Conservation (phyloP, 768 basidiomycete species). For the Polyporus arcularius region DNA sequence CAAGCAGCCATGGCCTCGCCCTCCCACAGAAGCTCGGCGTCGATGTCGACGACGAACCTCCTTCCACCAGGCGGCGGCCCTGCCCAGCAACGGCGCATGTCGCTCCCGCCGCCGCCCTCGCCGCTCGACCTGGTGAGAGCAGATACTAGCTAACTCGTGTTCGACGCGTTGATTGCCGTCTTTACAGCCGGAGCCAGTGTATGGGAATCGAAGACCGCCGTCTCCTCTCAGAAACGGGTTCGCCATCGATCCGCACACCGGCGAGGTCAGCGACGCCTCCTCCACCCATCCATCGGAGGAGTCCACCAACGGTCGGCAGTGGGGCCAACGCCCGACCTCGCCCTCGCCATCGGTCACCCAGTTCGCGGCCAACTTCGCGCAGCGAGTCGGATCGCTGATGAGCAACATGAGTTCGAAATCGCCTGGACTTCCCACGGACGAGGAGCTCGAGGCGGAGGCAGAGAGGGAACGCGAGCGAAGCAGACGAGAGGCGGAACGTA, state of each 20-base stretch:
- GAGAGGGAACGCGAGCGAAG: slow-evolving; percentile 75
- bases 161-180: slow-evolving; percentile 13
- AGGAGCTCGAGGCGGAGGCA: slow-evolving; percentile 81
- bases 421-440: slow-evolving; percentile 58
- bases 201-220: slow-evolving; percentile 52
- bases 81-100: slow-evolving; percentile 37
- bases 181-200: slow-evolving; percentile 47
- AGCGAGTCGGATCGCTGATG: slow-evolving; percentile 71
- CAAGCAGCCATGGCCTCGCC: slow-evolving; percentile 30
- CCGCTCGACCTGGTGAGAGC: slow-evolving; percentile 43
- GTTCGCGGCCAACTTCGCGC: slow-evolving; percentile 73
- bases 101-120: slow-evolving; percentile 39
- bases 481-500: slow-evolving; percentile 76
- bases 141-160: slow-evolving; percentile 1
- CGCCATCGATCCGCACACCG: slow-evolving; percentile 56
- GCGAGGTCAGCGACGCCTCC: slow-evolving; percentile 36
- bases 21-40: slow-evolving; percentile 27
- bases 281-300: slow-evolving; percentile 34
- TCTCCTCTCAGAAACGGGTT: slow-evolving; percentile 74
- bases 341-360: slow-evolving; percentile 72
- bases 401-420: slow-evolving; percentile 41
- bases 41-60: slow-evolving; percentile 28
- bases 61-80: slow-evolving; percentile 23
- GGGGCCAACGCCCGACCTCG: slow-evolving; percentile 54
- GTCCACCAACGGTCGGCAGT: slow-evolving; percentile 43